Evolutionary conservation across 2,329 filamentous ascomycete genomes (phyloP), one percentile per base, ranked within the genome.

Genomic region (Tolypocladium amazonense): DNA sequence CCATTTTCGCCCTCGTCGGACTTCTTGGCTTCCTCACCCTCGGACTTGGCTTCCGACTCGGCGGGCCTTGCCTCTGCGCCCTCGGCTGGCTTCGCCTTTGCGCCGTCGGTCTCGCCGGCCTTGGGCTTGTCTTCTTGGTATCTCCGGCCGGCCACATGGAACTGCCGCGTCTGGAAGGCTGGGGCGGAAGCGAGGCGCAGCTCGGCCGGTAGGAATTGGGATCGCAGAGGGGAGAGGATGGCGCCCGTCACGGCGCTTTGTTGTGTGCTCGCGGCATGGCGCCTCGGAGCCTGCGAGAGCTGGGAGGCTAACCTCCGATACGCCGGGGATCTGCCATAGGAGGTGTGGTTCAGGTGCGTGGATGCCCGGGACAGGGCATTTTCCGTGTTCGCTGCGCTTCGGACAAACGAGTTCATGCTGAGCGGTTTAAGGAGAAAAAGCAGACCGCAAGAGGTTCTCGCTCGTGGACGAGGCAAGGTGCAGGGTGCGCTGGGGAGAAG

Each of bases 341-440:
- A 71, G 62, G 69, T 61, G 63, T 69, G 62, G 62, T 62, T 64
- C 56, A 68, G 56, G 62, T 75, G 72, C 60, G 73, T 69, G 64
- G 77, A 73, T 58, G 73, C 73, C 69, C 77, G 72, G 23, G 73
- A 70, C 52, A 80, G 69, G 64, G 72, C 73, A 65, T 71, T 71
- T 62, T 78, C 72, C 65, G 77, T 71, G 64, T 73, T 72, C 52
- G 65, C 66, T 59, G 69, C 76, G 74, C 75, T 78, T 75, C 69
- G 76, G 65, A 75, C 71, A 60, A 80, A 66, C 61, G 76, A 74
- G 67, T 75, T 77, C 80, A 82, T 82, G 56, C 68, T 77, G 68
- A 62, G 55, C 60, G 62, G 63, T 65, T 63, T 61, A 35, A 63
- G 59, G 61, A 63, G 65, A 55, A 60, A 50, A 55, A 63, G 58